Evolutionary conservation across 2,329 filamentous ascomycete species (phyloP), one percentile per base, ranked within the genome.

Genomic region (Aureobasidium uvarum): DNA sequence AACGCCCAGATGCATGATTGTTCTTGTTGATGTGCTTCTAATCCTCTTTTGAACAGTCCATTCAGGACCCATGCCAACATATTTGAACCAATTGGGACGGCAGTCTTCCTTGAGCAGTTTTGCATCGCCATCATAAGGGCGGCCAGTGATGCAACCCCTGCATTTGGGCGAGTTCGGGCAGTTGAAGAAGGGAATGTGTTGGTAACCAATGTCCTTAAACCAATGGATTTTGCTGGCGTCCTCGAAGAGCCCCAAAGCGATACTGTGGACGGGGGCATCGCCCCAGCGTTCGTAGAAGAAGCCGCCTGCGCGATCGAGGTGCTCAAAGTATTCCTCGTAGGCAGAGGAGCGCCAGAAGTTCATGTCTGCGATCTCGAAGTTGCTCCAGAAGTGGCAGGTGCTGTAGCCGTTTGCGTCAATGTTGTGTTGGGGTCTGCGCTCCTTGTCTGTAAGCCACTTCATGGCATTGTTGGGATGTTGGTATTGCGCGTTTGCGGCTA

Each of bases 231-330:
- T 93, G 78, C 84, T 89, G 73, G 87, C 85, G 75, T 99, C 94
- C 73, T 96, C 94, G 75, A 99, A 97, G 31, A 99, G 78, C 36
- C 92, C 95, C 48, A 99, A 78, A 0, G 91, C 95, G 72, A 99
- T 92, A 70, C 91, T 96, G 78, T 99, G 95, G 6, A 99, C 95
- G 0, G 95, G 95, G 1, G 95, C 95, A 81, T 99, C 95, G 11
- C 95, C 95, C 95, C 95, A 99, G 71, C 95, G 84, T 80, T 99
- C 95, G 75, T 99, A 99, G 78, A 96, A 99, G 85, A 99, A 99
- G 28, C 95, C 95, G 43, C 95, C 95, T 0, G 93, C 91, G 23
- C 90, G 86, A 77, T 99, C 95, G 39, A 99, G 84, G 77, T 98
- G 92, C 74, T 96, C 88, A 75, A 99, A 99, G 78, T 97, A 99